phyloP scores from a whole-genome alignment of 768 basidiomycete species.

The Pleurotus salmoneostramineus region DNA sequence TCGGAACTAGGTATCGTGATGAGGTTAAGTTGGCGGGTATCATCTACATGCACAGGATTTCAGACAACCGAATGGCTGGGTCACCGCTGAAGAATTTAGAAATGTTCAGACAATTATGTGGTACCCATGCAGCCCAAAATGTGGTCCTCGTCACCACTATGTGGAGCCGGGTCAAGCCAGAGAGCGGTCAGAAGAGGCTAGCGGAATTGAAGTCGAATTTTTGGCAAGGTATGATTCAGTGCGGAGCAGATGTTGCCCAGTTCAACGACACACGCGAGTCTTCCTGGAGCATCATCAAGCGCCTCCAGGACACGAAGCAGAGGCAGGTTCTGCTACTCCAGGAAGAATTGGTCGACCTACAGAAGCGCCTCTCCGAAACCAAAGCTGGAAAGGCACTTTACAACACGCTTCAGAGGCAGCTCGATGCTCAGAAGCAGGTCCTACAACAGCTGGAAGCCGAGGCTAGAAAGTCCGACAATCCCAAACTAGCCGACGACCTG shows the following conservation, averaged over 20 bases:
- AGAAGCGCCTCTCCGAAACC: conserved; percentile 22
- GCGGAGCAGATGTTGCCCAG: conserved; percentile 21
- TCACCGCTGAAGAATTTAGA: conserved; percentile 5
- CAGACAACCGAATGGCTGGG: conserved; percentile 21
- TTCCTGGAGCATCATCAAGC: conserved; percentile 24
- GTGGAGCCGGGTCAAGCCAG: conserved; percentile 30
- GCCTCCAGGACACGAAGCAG: neutral
- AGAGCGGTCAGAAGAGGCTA: conserved; percentile 1
- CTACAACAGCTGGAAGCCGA: neutral
- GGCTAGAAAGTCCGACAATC: neutral
- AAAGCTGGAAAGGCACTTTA: conserved; percentile 25
- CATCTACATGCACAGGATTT: conserved; percentile 37
- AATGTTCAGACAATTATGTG: conserved; percentile 15
- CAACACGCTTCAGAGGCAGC: conserved; percentile 18
- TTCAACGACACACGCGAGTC: conserved; percentile 16
- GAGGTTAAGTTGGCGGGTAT: conserved; percentile 21
- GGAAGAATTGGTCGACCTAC: conserved; percentile 26
- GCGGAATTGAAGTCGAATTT: conserved; percentile 13
- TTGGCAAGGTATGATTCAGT: conserved; percentile 23
- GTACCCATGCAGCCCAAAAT: conserved; percentile 32
- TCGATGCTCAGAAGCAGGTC: conserved; percentile 20
- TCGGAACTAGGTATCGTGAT: conserved; percentile 4
- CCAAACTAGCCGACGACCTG: neutral
- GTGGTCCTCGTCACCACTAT: conserved; percentile 41
- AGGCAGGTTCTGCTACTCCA: conserved; percentile 19